Evolutionary conservation across 257 asterid genomes (phyloP).

Genomic region (Scutellaria minor): DNA sequence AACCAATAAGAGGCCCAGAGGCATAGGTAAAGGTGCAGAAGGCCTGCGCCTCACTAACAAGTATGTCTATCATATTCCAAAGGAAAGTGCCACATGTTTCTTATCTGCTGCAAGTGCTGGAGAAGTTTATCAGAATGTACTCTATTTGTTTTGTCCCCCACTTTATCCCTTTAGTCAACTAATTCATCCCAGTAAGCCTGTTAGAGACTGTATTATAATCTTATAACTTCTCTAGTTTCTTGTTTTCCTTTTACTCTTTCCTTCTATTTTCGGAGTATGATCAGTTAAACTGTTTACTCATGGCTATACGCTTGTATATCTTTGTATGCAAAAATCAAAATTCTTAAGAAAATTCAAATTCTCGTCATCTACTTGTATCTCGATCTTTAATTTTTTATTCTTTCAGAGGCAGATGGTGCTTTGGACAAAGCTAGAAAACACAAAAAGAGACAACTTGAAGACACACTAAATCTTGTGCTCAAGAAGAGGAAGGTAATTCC

Average conservation of each 20-base stretch:
- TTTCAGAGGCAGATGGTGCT: slow-evolving; percentile 99
- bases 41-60: no score
- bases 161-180: neutral
- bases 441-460: slow-evolving; percentile 98
- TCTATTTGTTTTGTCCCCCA: neutral
- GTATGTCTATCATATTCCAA: neutral
- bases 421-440: slow-evolving; percentile 98
- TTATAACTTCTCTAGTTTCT: neutral
- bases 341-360: neutral
- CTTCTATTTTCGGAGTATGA: neutral
- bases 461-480: slow-evolving; percentile 85
- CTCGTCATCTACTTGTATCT: slow-evolving; percentile 6
- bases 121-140: slow-evolving; percentile 6
- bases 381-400: slow-evolving; percentile 17
- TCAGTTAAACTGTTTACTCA: neutral
- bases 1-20: no score
- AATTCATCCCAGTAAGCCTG: neutral
- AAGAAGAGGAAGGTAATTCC: slow-evolving; percentile 87
- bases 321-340: neutral
- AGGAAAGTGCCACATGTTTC: neutral
- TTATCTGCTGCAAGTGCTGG: neutral
- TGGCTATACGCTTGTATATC: neutral
- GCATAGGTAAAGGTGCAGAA: no score
- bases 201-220: neutral
- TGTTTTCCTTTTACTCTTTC: neutral